Evolutionary conservation across 805 yeast species (phyloP).

Genomic region (Starmerella geochares): DNA sequence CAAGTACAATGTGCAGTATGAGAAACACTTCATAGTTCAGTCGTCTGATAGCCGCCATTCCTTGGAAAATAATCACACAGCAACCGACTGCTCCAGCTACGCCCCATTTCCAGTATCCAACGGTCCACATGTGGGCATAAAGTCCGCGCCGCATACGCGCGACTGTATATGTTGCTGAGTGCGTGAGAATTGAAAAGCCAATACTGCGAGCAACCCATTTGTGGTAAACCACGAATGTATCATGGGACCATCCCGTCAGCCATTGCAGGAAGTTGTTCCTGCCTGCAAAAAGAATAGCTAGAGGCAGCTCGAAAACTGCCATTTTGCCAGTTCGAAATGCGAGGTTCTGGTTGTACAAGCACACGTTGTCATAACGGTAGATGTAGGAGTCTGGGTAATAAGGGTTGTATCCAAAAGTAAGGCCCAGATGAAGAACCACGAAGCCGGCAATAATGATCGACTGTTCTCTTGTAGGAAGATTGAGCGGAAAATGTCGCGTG

Average conservation of each 20-base stretch:
- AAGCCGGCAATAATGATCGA: constrained; percentile 32
- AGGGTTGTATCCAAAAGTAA: constrained; percentile 5
- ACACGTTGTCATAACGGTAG: not conserved
- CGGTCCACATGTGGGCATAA: constrained; percentile 17
- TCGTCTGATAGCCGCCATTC: constrained; percentile 44
- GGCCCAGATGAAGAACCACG: constrained; percentile 22
- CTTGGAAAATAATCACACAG: constrained; percentile 38
- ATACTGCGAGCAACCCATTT: constrained; percentile 50
- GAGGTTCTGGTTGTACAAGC: not conserved
- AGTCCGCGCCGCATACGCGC: constrained; percentile 15
- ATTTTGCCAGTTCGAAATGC: not conserved
- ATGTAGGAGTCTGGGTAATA: constrained; percentile 1
- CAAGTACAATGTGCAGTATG: constrained; percentile 48
- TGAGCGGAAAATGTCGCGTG: constrained; percentile 15
- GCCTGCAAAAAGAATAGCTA: constrained; percentile 52
- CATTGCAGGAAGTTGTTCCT: constrained; percentile 53
- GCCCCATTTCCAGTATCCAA: constrained; percentile 32
- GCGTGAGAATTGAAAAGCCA: constrained; percentile 42
- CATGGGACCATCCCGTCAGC: constrained; percentile 46
- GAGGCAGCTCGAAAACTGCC: constrained; percentile 36
- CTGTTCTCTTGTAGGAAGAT: constrained; percentile 37
- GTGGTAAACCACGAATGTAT: constrained; percentile 50
- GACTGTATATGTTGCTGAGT: constrained; percentile 44
- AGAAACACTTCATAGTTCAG: constrained; percentile 52
- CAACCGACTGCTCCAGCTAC: constrained; percentile 38